Evolutionary conservation across 2,329 filamentous ascomycete genomes (phyloP), one percentile per base, ranked within the genome.

Genomic region (Sporothrix pseudoabietina): DNA sequence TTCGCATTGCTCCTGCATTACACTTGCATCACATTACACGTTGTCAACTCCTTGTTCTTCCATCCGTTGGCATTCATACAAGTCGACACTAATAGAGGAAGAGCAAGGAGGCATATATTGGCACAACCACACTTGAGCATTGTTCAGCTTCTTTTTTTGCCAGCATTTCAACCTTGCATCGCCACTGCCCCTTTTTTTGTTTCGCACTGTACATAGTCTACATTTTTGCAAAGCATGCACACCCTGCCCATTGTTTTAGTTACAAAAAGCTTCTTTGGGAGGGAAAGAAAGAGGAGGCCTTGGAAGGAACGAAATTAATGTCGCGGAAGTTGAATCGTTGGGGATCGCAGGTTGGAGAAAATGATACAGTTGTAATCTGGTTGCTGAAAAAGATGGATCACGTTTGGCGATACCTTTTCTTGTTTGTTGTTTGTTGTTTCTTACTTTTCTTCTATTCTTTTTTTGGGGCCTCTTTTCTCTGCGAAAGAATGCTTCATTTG

Each of bases 171-270:
- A 39, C 26, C 26, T 71, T 63, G 22, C 30, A 57, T 59, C 59
- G 5, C 59, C 35, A 47, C 30, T 69, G 3, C 63, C 47, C 41
- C 54, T 35, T 63, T 63, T 26, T 14, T 26, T 63, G 59, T 41
- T 22, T 59, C 41, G 54, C 54, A 59, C 61, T 71, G 69, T 71
- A 61, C 26, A 71, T 35, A 61, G 3, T 5, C 26, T 19, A 14
- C 35, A 35, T n/a, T 47, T 16, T 26, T 47, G 30, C 39, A 65
- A 26, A 16, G 12, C n/a, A 47, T 65, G 47, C n/a, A 30, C 14
- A 26, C 44, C 9, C 3, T 39, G n/a, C 61, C 39, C 19, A 4
- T 41, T 55, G 5, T 66, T 41, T 72, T 72, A n/a, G 54, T 32
- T 44, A 39, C 30, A 55, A 41, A 44, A 32, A n/a, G 7, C 9